These are phyloP conservation scores for Astrothelium macrocarpum DNA, from an alignment of 495 filamentous ascomycete genomes.

Conservation along the genomic window DNA sequence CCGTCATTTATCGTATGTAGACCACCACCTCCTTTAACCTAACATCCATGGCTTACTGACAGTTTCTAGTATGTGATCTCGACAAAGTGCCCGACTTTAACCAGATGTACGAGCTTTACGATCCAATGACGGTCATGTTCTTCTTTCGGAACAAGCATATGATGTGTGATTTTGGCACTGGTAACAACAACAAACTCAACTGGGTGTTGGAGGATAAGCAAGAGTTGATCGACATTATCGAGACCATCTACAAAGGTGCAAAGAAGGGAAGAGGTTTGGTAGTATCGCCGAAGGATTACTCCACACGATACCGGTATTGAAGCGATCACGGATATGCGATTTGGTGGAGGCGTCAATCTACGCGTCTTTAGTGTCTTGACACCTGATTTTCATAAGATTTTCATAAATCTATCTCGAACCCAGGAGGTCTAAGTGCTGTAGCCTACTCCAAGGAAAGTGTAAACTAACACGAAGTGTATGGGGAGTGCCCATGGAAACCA, in stretches of 20 bases:
- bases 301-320: conserved; percentile 72
- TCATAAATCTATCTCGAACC: no score
- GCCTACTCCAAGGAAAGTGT: no score
- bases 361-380: background rate
- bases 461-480: no score
- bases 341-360: background rate
- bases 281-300: conserved; percentile 92
- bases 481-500: background rate
- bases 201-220: conserved; percentile 98
- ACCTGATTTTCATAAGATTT: no score
- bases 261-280: conserved; percentile 95
- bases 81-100: conserved; percentile 97
- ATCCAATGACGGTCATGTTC: conserved; percentile 59
- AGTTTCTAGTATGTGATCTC: conserved; percentile 65
- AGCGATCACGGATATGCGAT: background rate
- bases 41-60: background rate
- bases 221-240: conserved; percentile 96
- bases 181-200: conserved; percentile 97
- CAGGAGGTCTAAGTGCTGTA: no score
- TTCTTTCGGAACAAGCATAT: conserved; percentile 99
- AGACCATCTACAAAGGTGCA: conserved; percentile 93
- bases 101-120: conserved; percentile 71
- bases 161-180: conserved; percentile 97
- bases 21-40: background rate
- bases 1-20: conserved; percentile 60